Conservation (phyloP, 2,329 filamentous ascomycete genomes). For the Fusarium neocosmosporiellum region DNA sequence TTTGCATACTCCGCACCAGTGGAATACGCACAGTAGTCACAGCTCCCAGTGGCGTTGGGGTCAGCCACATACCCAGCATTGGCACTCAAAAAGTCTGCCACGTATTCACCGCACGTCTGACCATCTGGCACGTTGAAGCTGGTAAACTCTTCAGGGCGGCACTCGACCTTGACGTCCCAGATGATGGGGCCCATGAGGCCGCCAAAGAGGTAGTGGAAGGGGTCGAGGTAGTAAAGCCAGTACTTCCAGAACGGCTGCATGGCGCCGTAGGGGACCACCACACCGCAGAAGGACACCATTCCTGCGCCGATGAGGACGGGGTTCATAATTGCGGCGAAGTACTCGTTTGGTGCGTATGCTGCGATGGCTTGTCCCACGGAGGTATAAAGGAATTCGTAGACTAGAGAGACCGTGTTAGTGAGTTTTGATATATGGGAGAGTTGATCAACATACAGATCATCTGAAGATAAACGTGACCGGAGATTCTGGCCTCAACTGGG, state of each 20-base stretch:
- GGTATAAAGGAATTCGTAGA: slow-evolving; percentile 55
- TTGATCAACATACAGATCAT: slow-evolving; percentile 60
- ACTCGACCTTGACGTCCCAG: slow-evolving; percentile 53
- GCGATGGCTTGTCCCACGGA: slow-evolving; percentile 8
- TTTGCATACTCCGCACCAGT: slow-evolving; percentile 30
- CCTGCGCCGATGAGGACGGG: neutral
- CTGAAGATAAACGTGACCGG: slow-evolving; percentile 58
- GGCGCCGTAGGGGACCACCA: slow-evolving; percentile 37
- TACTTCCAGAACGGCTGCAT: slow-evolving; percentile 43
- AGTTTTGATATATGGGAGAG: too few species aligned
- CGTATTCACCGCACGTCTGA: slow-evolving; percentile 32
- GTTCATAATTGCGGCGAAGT: slow-evolving; percentile 7
- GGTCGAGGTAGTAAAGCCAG: slow-evolving; percentile 56
- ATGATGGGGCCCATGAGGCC: slow-evolving; percentile 50
- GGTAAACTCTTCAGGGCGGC: slow-evolving; percentile 46
- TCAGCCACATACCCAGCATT: slow-evolving; percentile 27
- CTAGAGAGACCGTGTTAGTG: slow-evolving; percentile 44
- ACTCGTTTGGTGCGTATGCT: slow-evolving; percentile 5
- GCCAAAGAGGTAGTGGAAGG: slow-evolving; percentile 55
- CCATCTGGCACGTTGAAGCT: slow-evolving; percentile 7
- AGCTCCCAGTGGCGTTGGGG: slow-evolving; percentile 20
- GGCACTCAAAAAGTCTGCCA: slow-evolving; percentile 23
- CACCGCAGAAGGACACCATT: slow-evolving; percentile 42
- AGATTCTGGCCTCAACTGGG: slow-evolving; percentile 50
- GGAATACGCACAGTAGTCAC: slow-evolving; percentile 26